Conservation (phyloP, 192 early-diverging fungal species). For the Rhizophlyctis rosea region DNA sequence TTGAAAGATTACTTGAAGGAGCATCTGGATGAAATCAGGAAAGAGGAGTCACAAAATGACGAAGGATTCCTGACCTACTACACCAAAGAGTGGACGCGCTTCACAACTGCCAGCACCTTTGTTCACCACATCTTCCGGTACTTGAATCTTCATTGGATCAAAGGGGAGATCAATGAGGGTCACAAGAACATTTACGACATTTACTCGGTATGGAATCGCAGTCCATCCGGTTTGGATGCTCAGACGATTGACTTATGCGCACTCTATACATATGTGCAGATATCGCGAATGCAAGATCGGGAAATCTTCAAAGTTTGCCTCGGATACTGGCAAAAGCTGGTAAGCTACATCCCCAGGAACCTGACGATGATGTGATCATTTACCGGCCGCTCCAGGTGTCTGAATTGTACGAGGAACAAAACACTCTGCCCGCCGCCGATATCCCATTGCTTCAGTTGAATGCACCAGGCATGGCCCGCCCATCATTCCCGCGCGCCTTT, state of each 20-base stretch:
- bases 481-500: slow-evolving; percentile 6
- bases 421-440: slow-evolving; percentile 50
- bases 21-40: slow-evolving; percentile 47
- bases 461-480: slow-evolving; percentile 34
- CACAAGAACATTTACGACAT: slow-evolving; percentile 86
- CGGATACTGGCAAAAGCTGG: slow-evolving; percentile 96
- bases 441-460: slow-evolving; percentile 58
- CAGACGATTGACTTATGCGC: too few species aligned
- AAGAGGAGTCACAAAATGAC: slow-evolving; percentile 66
- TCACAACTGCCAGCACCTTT: slow-evolving; percentile 76
- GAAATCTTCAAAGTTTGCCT: slow-evolving; percentile 98
- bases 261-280: too few species aligned
- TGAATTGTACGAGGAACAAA: slow-evolving; percentile 87
- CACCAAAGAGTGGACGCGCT: slow-evolving; percentile 85
- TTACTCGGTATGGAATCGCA: slow-evolving; percentile 71
- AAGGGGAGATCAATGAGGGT: slow-evolving; percentile 92
- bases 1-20: slow-evolving; percentile 54
- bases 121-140: slow-evolving; percentile 92
- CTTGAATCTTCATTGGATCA: slow-evolving; percentile 97
- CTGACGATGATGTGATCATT: not conserved
- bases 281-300: slow-evolving; percentile 89
- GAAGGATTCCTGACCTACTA: slow-evolving; percentile 84
- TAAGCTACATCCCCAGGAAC: slow-evolving; percentile 20
- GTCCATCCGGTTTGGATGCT: too few species aligned
- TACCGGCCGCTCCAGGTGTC: slow-evolving; percentile 42